Evolutionary conservation across 768 basidiomycete species (phyloP).

Genomic region (Rhizopogon salebrosus): DNA sequence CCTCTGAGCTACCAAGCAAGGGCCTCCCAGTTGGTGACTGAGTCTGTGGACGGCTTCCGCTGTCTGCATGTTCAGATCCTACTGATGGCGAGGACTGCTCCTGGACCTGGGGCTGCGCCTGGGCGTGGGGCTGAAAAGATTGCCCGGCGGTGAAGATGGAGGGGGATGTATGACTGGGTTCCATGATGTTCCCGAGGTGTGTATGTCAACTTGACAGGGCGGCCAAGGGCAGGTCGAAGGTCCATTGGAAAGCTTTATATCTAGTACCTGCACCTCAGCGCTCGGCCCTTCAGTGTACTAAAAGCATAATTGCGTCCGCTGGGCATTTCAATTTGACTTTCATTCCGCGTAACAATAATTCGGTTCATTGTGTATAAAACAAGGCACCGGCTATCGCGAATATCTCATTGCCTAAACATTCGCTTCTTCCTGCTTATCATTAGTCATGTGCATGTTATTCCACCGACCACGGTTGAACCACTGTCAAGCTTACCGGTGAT

Average conservation of each 20-base stretch:
- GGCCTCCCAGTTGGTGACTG: slow-evolving; percentile 5
- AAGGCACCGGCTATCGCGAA: neutral
- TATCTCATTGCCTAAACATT: too few relatives aligned
- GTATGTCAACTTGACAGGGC: neutral
- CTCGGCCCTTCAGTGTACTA: neutral
- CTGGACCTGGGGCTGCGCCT: neutral
- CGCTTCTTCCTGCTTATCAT: too few relatives aligned
- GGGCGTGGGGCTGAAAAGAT: neutral
- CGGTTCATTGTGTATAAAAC: slow-evolving; percentile 1
- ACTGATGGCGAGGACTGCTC: neutral
- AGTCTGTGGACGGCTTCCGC: neutral
- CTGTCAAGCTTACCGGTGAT: too few relatives aligned
- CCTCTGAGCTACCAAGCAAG: slow-evolving; percentile 8
- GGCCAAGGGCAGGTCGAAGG: neutral
- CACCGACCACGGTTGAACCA: too few relatives aligned
- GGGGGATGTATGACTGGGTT: slow-evolving; percentile 3
- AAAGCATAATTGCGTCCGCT: neutral
- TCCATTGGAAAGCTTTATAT: neutral
- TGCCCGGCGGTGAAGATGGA: neutral
- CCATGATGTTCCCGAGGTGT: slow-evolving; percentile 11
- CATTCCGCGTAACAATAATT: neutral
- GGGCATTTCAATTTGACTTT: neutral
- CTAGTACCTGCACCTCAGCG: neutral
- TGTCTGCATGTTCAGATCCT: slow-evolving; percentile 5
- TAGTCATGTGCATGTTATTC: too few relatives aligned